These are phyloP conservation scores for Nitzschia sp. DNA, from an alignment of 108 stramenopile species.

Conservation along the genomic window DNA sequence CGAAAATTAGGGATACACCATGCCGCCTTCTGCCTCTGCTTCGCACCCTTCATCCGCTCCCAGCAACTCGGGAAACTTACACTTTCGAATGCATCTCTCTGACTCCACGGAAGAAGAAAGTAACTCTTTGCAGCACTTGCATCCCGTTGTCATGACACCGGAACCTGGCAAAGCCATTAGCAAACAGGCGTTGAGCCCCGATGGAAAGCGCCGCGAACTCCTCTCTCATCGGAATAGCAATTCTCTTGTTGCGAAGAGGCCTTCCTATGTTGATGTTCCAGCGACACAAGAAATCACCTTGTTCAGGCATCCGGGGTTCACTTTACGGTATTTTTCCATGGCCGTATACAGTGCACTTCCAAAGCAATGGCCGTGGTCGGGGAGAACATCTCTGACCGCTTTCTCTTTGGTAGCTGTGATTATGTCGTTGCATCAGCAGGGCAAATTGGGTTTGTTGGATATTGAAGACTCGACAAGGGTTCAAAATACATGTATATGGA, in stretches of 20 bases:
- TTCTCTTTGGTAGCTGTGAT: background rate
- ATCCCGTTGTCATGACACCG: no score
- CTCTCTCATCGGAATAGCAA: no score
- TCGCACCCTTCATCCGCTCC: no score
- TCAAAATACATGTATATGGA: background rate
- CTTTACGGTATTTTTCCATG: background rate
- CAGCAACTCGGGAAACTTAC: no score
- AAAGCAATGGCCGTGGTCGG: conserved; percentile 1
- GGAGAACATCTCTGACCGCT: background rate
- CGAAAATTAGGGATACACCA: no score
- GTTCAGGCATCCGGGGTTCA: background rate
- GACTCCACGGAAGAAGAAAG: no score
- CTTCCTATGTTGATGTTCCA: background rate
- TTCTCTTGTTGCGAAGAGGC: no score
- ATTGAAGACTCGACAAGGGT: background rate
- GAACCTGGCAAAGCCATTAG: background rate
- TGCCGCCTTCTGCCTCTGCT: no score
- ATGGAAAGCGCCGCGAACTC: background rate
- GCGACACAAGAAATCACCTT: background rate
- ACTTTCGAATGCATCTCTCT: no score
- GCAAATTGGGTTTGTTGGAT: background rate
- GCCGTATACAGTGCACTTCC: conserved; percentile 1
- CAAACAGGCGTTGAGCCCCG: background rate
- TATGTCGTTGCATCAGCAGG: background rate
- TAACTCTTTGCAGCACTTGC: no score